Evolutionary conservation across 2,329 filamentous ascomycete species (phyloP).

Genomic region (Xylariomycetidae sp.): DNA sequence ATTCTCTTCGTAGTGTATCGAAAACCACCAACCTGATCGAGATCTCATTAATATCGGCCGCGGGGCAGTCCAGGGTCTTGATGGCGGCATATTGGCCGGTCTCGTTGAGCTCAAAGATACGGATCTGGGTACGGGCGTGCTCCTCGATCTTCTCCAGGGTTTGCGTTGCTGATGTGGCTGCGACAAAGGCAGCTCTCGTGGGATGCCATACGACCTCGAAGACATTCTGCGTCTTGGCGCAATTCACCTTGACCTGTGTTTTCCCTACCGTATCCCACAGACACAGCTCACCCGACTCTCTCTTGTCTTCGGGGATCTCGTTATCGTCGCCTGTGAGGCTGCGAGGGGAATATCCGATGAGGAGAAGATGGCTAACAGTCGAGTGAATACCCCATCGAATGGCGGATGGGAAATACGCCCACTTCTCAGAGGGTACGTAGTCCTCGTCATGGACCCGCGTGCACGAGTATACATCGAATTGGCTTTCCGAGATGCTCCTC

Average conservation of each 20-base stretch:
- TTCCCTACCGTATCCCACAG: conserved; percentile 48
- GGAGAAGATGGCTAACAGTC: conserved; percentile 43
- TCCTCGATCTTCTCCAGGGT: conserved; percentile 34
- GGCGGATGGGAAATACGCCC: conserved; percentile 58
- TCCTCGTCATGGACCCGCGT: conserved; percentile 26
- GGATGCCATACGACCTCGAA: conserved; percentile 63
- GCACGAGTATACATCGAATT: conserved; percentile 26
- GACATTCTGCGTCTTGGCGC: conserved; percentile 51
- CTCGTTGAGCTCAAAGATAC: conserved; percentile 40
- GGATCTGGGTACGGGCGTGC: conserved; percentile 48
- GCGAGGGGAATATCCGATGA: conserved; percentile 59
- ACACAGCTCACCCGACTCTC: conserved; percentile 53
- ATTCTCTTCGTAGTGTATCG: background rate
- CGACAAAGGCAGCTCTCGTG: conserved; percentile 44
- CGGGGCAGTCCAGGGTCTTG: conserved; percentile 52
- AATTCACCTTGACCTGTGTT: conserved; percentile 40
- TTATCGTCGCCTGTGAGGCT: conserved; percentile 45
- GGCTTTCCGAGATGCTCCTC: conserved; percentile 5
- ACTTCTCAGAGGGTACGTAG: conserved; percentile 37
- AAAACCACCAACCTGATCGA: conserved; percentile 40
- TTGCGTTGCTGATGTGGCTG: conserved; percentile 49
- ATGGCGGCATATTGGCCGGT: conserved; percentile 37
- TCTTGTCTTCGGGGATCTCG: conserved; percentile 53
- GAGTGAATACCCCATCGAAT: conserved; percentile 53
- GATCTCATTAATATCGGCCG: conserved; percentile 57